Percentiles rank a stretch among this genome's conserved stretches.
Conservation (phyloP, 2,329 filamentous ascomycete genomes). For the Leptosphaerulina australis region DNA sequence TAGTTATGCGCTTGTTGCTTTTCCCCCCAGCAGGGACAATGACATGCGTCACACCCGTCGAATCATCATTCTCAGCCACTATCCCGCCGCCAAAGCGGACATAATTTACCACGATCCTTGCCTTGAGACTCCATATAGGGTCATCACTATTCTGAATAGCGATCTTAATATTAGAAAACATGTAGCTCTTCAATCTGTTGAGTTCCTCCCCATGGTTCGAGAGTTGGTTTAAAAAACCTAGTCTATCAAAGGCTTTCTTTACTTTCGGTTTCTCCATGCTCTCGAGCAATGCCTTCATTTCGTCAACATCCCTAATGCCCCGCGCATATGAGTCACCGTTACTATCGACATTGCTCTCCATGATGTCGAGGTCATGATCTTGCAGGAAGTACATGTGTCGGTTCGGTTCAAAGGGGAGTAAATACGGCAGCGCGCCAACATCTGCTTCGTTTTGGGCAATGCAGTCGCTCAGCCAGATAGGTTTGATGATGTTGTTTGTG, state of each 20-base stretch:
- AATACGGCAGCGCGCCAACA: conserved; percentile 58
- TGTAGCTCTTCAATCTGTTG: conserved; percentile 35
- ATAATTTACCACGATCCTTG: conserved; percentile 60
- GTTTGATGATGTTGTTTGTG: conserved; percentile 73
- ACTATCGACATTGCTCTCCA: conserved; percentile 70
- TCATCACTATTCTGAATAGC: conserved; percentile 22
- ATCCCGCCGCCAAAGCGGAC: conserved; percentile 72
- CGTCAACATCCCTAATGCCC: conserved; percentile 65
- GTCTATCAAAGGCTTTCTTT: conserved; percentile 23
- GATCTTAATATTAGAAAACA: conserved; percentile 40
- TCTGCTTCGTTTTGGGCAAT: conserved; percentile 66
- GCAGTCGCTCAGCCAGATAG: conserved; percentile 84
- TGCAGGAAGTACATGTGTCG: conserved; percentile 75
- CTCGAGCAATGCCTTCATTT: conserved; percentile 59
- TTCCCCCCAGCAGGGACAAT: conserved; percentile 60
- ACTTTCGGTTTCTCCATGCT: conserved; percentile 45
- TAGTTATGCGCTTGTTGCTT: conserved; percentile 40
- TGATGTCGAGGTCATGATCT: conserved; percentile 60
- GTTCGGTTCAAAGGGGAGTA: conserved; percentile 68
- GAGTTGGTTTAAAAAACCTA: conserved; percentile 35
- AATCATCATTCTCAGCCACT: conserved; percentile 59
- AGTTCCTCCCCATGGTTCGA: conserved; percentile 37
- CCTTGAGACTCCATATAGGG: conserved; percentile 32
- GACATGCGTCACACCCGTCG: conserved; percentile 72
- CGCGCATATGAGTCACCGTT: conserved; percentile 85